Evolutionary conservation across 768 basidiomycete species (phyloP), one percentile per base, ranked within the genome.

Genomic region (Candolleomyces efflorescens): DNA sequence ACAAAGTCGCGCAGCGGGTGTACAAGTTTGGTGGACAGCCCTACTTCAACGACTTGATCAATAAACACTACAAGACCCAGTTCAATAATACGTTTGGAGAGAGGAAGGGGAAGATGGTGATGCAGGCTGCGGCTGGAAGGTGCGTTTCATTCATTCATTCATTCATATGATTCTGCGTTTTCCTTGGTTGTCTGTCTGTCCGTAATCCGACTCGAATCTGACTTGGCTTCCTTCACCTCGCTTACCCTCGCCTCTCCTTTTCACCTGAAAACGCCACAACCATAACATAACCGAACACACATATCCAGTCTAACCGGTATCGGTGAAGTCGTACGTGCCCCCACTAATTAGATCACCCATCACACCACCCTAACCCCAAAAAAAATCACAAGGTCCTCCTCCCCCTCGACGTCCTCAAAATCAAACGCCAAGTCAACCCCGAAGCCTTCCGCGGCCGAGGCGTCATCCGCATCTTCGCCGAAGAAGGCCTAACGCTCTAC

Each of bases 21-120:
- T 96, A 95, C 86, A 99, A 97, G 75, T 99, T 98, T 66, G 96
- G 96, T 60, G 96, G 96, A 5, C 96, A 99, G 75, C 96, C 96
- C 13, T 98, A 87, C 82, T 97, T 98, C 74, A 90, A 94, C 75
- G 97, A 98, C 75, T 65, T 95, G 69, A 86, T 99, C 71, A 80
- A 81, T 62, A 83, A 81, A 66, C 79, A 94, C 73, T 92, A 89
- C 78, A 90, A 90, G 71, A 76, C 81, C n/a, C 67, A 77, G 54
- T 97, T 96, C 75, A 89, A 84, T 55, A 86, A 83, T 66, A 74
- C 82, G 1, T 96, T 98, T 70, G 96, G 96, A 9, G 94, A 96
- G 73, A 87, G 94, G 61, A 91, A 90, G 71, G 96, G 97, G 49
- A 98, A 92, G 74, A 86, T 96, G 78, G 84, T 97, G 82, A 92